These are phyloP conservation scores for Persicaria tinctoria DNA, from an alignment of 148 eudicot genomes.

Conservation along the genomic window DNA sequence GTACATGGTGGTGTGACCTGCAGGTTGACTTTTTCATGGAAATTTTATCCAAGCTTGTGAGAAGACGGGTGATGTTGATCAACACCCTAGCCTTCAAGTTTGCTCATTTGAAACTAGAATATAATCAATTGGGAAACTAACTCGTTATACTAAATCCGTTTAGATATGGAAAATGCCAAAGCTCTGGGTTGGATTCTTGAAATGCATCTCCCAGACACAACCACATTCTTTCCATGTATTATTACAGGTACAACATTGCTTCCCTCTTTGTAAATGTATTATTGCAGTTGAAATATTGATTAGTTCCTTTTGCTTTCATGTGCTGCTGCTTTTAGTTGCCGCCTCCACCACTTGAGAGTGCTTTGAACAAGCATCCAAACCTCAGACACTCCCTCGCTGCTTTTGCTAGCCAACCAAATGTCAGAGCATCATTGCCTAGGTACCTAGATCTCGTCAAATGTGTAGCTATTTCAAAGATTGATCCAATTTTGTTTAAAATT, in stretches of 20 bases:
- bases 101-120: neutral
- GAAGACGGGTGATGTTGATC: conserved; percentile 51
- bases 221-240: conserved; percentile 87
- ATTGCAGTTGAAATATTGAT: neutral
- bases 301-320: neutral
- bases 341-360: conserved; percentile 83
- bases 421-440: conserved; percentile 65
- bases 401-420: conserved; percentile 60
- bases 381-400: conserved; percentile 72
- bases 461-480: neutral
- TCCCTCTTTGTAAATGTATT: neutral
- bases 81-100: neutral
- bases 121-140: neutral
- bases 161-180: conserved; percentile 95
- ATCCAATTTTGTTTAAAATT: neutral
- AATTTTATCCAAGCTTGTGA: conserved; percentile 74
- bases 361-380: conserved; percentile 65
- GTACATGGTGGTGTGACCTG: conserved; percentile 6
- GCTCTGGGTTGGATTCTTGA: conserved; percentile 91
- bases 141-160: neutral
- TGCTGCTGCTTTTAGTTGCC: conserved; percentile 62
- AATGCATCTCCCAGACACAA: conserved; percentile 90
- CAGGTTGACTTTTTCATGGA: conserved; percentile 98
- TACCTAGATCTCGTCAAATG: conserved; percentile 19
- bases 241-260: conserved; percentile 42